Percentiles rank a stretch among this genome's conserved stretches.
These are phyloP conservation scores for Quercus phellos DNA, from an alignment of 331 rosid genomes.

Conservation along the genomic window DNA sequence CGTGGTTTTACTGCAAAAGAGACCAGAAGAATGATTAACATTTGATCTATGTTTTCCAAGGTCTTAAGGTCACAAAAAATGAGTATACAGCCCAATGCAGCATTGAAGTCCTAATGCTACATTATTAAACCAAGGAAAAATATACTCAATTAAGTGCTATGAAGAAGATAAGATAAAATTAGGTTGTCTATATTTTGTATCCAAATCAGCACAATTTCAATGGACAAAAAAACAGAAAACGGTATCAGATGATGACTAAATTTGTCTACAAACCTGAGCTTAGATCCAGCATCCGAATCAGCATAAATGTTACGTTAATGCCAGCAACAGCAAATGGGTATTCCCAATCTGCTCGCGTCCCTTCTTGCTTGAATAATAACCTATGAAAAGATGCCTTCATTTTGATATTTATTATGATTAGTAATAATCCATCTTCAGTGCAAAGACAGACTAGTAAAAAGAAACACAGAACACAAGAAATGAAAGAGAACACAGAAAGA, in stretches of 20 bases:
- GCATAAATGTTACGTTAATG: slow-evolving; percentile 80
- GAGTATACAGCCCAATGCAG: no score
- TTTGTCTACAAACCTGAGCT: slow-evolving; percentile 47
- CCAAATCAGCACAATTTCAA: background rate
- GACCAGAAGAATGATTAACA: background rate
- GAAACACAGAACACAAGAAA: background rate
- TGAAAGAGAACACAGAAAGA: background rate
- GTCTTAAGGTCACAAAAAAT: background rate
- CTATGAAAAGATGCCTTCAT: slow-evolving; percentile 92
- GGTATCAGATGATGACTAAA: background rate
- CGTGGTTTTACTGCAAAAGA: slow-evolving; percentile 65
- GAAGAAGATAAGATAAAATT: background rate
- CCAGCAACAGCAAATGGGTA: slow-evolving; percentile 99
- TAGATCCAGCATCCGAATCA: slow-evolving; percentile 87
- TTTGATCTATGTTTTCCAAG: background rate
- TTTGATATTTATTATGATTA: slow-evolving; percentile 59
- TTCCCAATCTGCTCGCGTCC: slow-evolving; percentile 87
- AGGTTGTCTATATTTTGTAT: background rate
- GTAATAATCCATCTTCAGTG: slow-evolving; percentile 42
- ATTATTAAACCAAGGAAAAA: background rate
- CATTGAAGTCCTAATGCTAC: background rate
- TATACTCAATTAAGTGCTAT: background rate
- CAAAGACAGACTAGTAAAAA: slow-evolving; percentile 18
- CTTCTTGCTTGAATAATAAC: slow-evolving; percentile 76
- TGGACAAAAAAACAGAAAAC: background rate